Base-by-base conservation (phyloP, 208 protist species). In the Wallacemonas sp. region DNA sequence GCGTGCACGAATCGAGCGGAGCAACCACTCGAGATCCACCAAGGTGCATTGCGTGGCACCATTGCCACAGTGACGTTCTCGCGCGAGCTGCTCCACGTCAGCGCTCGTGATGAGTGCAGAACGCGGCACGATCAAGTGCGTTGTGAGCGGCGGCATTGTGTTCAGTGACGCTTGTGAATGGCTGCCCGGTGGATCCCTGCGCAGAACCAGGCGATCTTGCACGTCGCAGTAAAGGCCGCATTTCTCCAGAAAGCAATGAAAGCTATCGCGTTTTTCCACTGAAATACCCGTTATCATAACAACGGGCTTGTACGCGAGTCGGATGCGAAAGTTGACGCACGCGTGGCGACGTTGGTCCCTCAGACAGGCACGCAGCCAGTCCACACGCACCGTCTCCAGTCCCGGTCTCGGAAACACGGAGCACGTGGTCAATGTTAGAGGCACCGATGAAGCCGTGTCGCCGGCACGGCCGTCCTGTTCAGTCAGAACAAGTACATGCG, bases 11-110 rank as follows among this genome's bases (percentile, higher is more conserved):
- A 88, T 59, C 1, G 81, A 88, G 15, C 66, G 46, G n/a, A 63
- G 53, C 22, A 91, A 34, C 85, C 85, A 91, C 24, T 81, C 71
- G 45, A 82, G 37, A 36, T 67, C 64, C 10, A 91, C 81, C 3
- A 88, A 57, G 27, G 73, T 73, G 66, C 85, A 91, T 21, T 61
- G 37, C 32, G 36, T 1, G 5, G 29, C 63, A 57, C 37, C 60
- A 72, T n/a, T 30, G 24, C 60, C 39, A 32, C 55, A 57, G 32
- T 57, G 50, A 21, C 50, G 50, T 19, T 57, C 50, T 3, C 50
- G 24, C 3, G 50, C 12, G 4, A 57, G 50, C 50, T 57, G 50
- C 15, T 34, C 50, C 30, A 57, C 50, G 3, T 60, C 38, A 8
- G n/a, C 34, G 21, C 44, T 53, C n/a, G 48, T 26, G 15, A 72